phyloP scores from a whole-genome alignment of 257 asterid species.

The Jacaranda copaia region DNA sequence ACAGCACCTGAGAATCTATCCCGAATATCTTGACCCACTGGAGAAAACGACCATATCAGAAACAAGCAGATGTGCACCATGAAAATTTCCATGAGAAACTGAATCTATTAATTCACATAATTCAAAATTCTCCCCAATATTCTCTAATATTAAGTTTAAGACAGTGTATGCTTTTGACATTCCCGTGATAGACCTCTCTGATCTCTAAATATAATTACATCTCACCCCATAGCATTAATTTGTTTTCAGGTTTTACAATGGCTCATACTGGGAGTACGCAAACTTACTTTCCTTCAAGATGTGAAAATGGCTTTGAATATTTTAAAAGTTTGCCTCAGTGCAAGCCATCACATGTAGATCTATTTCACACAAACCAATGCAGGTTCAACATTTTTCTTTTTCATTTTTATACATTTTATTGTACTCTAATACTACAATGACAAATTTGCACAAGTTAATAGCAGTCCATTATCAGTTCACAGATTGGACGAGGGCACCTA shows the following conservation, averaged over 20 bases:
- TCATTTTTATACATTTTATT: neutral
- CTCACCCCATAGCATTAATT: slow-evolving; percentile 9
- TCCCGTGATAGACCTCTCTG: neutral
- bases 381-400: neutral
- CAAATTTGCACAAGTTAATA: no score
- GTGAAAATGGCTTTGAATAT: neutral
- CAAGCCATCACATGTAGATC: neutral
- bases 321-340: neutral
- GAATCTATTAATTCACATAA: neutral
- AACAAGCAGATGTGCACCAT: slow-evolving; percentile 18
- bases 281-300: neutral
- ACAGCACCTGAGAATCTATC: slow-evolving; percentile 87
- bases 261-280: neutral
- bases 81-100: slow-evolving; percentile 10
- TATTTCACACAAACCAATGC: neutral
- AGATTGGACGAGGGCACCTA: neutral
- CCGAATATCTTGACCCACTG: slow-evolving; percentile 80
- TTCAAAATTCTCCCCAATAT: neutral
- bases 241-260: neutral
- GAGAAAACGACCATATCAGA: slow-evolving; percentile 34
- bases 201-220: slow-evolving; percentile 4
- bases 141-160: neutral
- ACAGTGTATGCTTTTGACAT: neutral
- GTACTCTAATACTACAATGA: neutral
- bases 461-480: neutral